Base-by-base conservation (phyloP, 345 rosid species). In the Brassica rapa region DNA sequence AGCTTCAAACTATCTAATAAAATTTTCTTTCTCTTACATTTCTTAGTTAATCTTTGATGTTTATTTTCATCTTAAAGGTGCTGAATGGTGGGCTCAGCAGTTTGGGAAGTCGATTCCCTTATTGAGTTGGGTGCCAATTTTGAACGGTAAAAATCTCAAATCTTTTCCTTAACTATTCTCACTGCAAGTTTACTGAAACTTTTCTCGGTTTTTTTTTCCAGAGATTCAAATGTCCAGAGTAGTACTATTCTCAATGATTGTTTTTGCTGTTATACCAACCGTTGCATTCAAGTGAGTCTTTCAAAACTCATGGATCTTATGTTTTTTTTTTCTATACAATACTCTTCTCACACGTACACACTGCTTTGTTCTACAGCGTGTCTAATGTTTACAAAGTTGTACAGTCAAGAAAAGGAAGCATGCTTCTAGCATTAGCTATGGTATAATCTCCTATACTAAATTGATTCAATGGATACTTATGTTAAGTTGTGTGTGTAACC, bases 341-440 rank as follows among this genome's bases (percentile, higher is more conserved):
- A 39, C 25, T 70, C 32, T 33, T 57, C 83, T 75, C 6, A 68
- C 78, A 71, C 33, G 29, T 8, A 8, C 2, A 32, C 32, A 5
- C 66, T 24, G 8, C 68, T 64, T 77, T 67, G 7, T 68, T 80
- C 63, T 82, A 84, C 89, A 96, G 99, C 33, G 76, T 87, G 29
- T 65, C 82, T 19, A 96, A 87, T 76, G 98, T 91, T 49, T 83
- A 91, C 86, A 88, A 90, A 80, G 96, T 96, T 62, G 89, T 96
- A 75, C 82, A 84, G 76, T 78, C 93, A 71, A 88, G 93, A 85
- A 95, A 91, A 77, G 91, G 98, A 84, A 95, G 87, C 83, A 91
- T 95, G 93, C 43, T 88, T 66, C 82, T 84, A 77, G 99, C 99
- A 55, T 77, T 96, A 77, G 93, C 99, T 72, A 93, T 95, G 99